Conservation (phyloP, 2,329 filamentous ascomycete genomes). For the Aspergillus intermedius region DNA sequence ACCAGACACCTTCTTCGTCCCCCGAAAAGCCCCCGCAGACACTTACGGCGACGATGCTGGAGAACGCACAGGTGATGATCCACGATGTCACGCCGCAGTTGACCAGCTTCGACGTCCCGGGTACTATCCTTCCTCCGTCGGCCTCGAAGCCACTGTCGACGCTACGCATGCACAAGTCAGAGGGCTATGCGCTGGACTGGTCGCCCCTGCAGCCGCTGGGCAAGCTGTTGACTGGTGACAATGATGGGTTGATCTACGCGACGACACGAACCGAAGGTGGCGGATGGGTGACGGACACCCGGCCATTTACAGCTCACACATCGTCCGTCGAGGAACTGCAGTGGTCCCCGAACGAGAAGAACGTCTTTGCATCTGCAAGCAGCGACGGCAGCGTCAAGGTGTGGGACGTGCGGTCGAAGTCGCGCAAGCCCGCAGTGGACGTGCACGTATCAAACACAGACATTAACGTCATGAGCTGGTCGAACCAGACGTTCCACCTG, state of each 20-base stretch:
- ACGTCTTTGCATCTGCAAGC: conserved; percentile 90
- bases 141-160: conserved; percentile 86
- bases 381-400: conserved; percentile 92
- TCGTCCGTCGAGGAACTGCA: conserved; percentile 90
- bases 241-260: conserved; percentile 79
- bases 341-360: conserved; percentile 89
- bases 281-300: conserved; percentile 79
- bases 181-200: conserved; percentile 98
- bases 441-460: conserved; percentile 78
- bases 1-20: conserved; percentile 64
- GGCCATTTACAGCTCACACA: conserved; percentile 75
- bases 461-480: conserved; percentile 97
- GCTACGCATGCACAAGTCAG: conserved; percentile 81
- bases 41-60: conserved; percentile 84
- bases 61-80: conserved; percentile 80
- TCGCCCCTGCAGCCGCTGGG: conserved; percentile 72
- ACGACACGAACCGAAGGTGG: conserved; percentile 83
- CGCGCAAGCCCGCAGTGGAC: conserved; percentile 76
- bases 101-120: conserved; percentile 81
- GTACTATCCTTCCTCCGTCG: conserved; percentile 68
- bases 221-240: conserved; percentile 86
- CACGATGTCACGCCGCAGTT: conserved; percentile 92
- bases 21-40: conserved; percentile 68
- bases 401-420: conserved; percentile 92
- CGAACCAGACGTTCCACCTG: conserved; percentile 76